phyloP scores from a whole-genome alignment of 2,329 filamentous ascomycete species.

The Alternaria conjuncta region DNA sequence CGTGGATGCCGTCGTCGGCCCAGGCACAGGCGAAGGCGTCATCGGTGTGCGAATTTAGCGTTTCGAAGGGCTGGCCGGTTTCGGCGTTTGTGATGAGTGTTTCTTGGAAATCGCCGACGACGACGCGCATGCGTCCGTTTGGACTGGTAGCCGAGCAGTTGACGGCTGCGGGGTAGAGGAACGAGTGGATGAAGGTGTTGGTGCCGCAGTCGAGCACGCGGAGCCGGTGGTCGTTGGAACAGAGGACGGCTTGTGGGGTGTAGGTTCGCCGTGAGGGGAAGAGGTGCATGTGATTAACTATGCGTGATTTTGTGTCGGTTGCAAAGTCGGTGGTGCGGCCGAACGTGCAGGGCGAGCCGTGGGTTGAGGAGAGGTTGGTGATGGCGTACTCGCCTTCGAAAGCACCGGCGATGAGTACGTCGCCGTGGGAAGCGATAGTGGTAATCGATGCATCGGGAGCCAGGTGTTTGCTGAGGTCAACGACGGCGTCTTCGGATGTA shows the following conservation, averaged over 20 bases:
- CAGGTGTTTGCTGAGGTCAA: slow-evolving; percentile 56
- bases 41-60: slow-evolving; percentile 69
- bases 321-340: slow-evolving; percentile 58
- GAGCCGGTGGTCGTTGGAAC: slow-evolving; percentile 63
- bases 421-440: slow-evolving; percentile 58
- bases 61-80: slow-evolving; percentile 63
- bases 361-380: slow-evolving; percentile 49
- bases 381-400: slow-evolving; percentile 65
- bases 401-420: slow-evolving; percentile 62
- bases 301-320: slow-evolving; percentile 58
- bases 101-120: slow-evolving; percentile 73
- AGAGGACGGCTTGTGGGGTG: slow-evolving; percentile 60
- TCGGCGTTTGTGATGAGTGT: slow-evolving; percentile 74
- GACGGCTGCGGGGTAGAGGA: slow-evolving; percentile 66
- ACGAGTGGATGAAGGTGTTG: slow-evolving; percentile 63
- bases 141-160: slow-evolving; percentile 78
- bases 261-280: slow-evolving; percentile 57
- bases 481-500: slow-evolving; percentile 49
- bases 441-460: slow-evolving; percentile 56
- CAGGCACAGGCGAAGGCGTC: slow-evolving; percentile 80
- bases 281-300: slow-evolving; percentile 66
- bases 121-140: slow-evolving; percentile 71
- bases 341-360: slow-evolving; percentile 45
- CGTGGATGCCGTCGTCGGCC: slow-evolving; percentile 76
- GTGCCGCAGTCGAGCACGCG: slow-evolving; percentile 62